Base-by-base conservation (phyloP, 306 rosid species). In the Acacia crassicarpa region DNA sequence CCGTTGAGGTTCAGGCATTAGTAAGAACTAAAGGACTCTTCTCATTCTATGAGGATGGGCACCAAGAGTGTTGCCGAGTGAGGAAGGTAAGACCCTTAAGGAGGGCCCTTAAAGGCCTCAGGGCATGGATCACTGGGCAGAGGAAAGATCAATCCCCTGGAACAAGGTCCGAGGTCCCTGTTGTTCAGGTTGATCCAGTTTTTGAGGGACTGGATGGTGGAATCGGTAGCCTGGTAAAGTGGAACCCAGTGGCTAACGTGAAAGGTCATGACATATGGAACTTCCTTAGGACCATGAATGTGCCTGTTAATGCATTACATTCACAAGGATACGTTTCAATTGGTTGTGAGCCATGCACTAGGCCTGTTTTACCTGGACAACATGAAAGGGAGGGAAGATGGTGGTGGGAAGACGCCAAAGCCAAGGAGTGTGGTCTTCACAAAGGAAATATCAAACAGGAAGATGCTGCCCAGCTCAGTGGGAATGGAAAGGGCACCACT, bases 331-430 rank as follows among this genome's bases (percentile, higher is more conserved):
- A 92, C 19, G 80, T 95, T 75, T 95, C 99, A 11, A 93, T 95
- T 80, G 99, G 99, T 40, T 95, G 99, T 49, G 99, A 95, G 87
- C 99, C 99, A 8, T 95, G 99, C 91, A 95, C 99, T 32, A 93
- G 98, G 86, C 84, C 99, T 5, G 98, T 95, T 84, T 89, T 95
- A 46, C 99, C 99, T 2, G 96, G 99, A 43, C 99, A 95, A 63
- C 99, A 93, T 76, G 99, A 95, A 87, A 92, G 99, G 78, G 99
- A 95, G 40, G 99, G 99, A 83, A 89, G 99, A 58, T 95, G 99
- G 99, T 95, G 99, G 99, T 95, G 99, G 99, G 98, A 95, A 88
- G 98, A 95, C 73, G 94, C 99, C 82, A 92, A 92, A 79, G 99
- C 98, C 0, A 95, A 95, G 90, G 99, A 95, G 81, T 95, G 99